Conservation (phyloP, 306 rosid genomes). For the Mucuna pruriens region DNA sequence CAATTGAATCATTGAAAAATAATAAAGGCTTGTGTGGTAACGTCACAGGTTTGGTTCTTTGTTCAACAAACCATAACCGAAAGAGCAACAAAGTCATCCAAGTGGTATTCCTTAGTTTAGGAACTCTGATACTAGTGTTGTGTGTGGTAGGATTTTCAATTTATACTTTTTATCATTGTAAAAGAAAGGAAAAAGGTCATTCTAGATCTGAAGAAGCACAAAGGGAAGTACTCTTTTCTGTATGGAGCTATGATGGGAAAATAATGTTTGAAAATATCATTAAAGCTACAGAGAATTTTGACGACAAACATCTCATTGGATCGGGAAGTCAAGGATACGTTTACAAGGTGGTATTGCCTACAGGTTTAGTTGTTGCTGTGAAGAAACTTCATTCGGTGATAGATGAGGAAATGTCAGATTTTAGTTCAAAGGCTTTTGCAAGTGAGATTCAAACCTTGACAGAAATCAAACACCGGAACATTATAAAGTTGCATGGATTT, state of each 20-base stretch:
- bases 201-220: not conserved
- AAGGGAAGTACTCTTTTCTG: conserved; percentile 16
- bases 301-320: conserved; percentile 41
- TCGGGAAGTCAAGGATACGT: conserved; percentile 44
- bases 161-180: not conserved
- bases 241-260: conserved; percentile 43
- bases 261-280: conserved; percentile 40
- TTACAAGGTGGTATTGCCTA: conserved; percentile 32
- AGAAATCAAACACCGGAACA: conserved; percentile 42
- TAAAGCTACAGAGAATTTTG: conserved; percentile 40
- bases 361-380: conserved; percentile 42
- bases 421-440: conserved; percentile 31
- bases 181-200: not conserved
- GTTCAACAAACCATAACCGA: not conserved
- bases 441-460: conserved; percentile 46
- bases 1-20: conserved; percentile 27
- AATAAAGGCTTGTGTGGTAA: conserved; percentile 47
- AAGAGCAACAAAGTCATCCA: not conserved
- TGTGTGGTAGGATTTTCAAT: conserved; percentile 31
- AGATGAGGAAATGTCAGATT: conserved; percentile 22
- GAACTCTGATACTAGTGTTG: not conserved
- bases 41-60: conserved; percentile 28
- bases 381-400: conserved; percentile 42
- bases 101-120: not conserved
- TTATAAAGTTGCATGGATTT: conserved; percentile 43